phyloP scores from a whole-genome alignment of 352 stramenopile genomes.

The Hyaloperonospora brassicae region DNA sequence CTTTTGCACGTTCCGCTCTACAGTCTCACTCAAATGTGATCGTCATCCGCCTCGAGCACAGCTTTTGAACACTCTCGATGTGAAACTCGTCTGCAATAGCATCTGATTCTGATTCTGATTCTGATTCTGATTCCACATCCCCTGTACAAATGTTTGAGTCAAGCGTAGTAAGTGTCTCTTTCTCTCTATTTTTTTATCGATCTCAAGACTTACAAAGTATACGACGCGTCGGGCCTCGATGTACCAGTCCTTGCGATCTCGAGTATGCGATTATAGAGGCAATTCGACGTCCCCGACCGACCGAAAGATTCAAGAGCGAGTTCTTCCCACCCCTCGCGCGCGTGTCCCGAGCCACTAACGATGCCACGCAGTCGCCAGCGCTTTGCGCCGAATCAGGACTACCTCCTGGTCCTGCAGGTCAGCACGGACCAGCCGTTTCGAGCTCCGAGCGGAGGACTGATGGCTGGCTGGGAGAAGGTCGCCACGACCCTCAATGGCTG shows the following conservation, averaged over 20 bases:
- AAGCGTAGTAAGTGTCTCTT: too few species aligned
- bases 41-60: too few species aligned
- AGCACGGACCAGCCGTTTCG: conserved; percentile 27
- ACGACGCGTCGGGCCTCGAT: too few species aligned
- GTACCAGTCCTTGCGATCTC: too few species aligned
- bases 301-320: too few species aligned
- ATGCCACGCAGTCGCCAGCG: conserved; percentile 28
- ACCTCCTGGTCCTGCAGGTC: conserved; percentile 26
- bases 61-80: too few species aligned
- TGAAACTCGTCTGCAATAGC: too few species aligned
- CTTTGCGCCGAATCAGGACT: conserved; percentile 26
- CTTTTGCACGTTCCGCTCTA: conserved; percentile 44
- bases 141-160: too few species aligned
- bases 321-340: neutral
- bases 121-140: too few species aligned
- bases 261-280: neutral
- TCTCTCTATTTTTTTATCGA: too few species aligned
- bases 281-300: neutral
- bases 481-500: conserved; percentile 27
- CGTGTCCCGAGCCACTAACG: conserved; percentile 3
- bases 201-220: too few species aligned
- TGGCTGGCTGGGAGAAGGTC: conserved; percentile 28
- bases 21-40: conserved; percentile 42
- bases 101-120: too few species aligned
- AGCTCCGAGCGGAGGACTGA: conserved; percentile 23